Evolutionary conservation across 345 rosid species (phyloP).

Genomic region (Diplotaxis tenuifolia): DNA sequence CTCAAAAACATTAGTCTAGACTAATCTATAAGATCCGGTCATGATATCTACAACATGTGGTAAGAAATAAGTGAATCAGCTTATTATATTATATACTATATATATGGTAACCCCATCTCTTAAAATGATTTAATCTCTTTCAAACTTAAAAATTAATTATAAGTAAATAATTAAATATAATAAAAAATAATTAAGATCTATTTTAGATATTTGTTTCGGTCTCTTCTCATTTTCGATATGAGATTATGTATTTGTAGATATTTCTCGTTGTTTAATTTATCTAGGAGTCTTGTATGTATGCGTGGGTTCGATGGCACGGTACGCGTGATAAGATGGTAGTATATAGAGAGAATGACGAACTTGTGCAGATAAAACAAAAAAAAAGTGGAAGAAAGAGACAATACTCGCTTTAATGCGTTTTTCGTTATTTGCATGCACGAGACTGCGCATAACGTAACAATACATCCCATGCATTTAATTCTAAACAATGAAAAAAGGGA

Average conservation of each 20-base stretch:
- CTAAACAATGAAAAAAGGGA: background rate
- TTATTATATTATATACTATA: background rate
- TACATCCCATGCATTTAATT: constrained; percentile 31
- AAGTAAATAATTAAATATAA: background rate
- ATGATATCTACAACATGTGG: background rate
- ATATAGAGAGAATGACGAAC: constrained; percentile 22
- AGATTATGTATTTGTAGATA: background rate
- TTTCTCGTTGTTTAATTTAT: background rate
- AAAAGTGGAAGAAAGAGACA: constrained; percentile 27
- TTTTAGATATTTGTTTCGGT: background rate
- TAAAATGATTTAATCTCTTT: background rate
- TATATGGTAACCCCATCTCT: no score
- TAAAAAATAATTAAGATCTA: background rate
- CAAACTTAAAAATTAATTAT: background rate
- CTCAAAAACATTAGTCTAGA: background rate
- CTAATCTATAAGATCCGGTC: background rate
- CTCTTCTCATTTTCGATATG: background rate
- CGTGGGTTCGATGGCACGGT: background rate
- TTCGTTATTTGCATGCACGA: constrained; percentile 39
- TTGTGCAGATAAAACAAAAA: constrained; percentile 7
- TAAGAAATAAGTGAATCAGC: background rate
- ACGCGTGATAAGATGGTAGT: constrained; percentile 28
- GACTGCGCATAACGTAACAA: constrained; percentile 34
- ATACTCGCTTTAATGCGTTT: constrained; percentile 34
- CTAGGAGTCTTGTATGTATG: background rate